Evolutionary conservation across 1,284 basidiomycete genomes (phyloP), one percentile per base, ranked within the genome.

Genomic region (Waitea zeae): DNA sequence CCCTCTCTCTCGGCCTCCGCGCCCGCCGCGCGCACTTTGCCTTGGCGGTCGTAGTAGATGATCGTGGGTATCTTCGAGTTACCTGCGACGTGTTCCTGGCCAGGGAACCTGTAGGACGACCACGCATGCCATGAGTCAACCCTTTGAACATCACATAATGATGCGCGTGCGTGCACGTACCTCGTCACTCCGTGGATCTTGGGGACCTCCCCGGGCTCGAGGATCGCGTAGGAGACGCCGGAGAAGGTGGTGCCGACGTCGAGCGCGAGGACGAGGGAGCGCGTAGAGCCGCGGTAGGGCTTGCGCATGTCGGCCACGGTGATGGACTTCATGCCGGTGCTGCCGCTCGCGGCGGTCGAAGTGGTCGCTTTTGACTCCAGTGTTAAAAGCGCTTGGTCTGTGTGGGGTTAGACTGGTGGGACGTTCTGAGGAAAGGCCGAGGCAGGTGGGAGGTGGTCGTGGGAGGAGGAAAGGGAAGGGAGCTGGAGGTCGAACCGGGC

Each of bases 51-150:
- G 43, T 82, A 82, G 49, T 70, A 80, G 50, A 81, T 62, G 17
- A 78, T 52, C 17, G 79, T 71, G 30, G 80, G 78, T 45, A 83
- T 81, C 57, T 83, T 83, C 38, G 74, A 71, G 50, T 80, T 81
- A 32, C 80, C 79, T n/a, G 71, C 77, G 35, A 78, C 74, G 61
- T 82, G 74, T 53, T 82, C 78, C 52, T 83, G 79, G 14, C 78
- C 78, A 5, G 77, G 78, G 41, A 80, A 82, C 41, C 78, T 80
- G 40, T 24, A 38, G 33, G 35, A 37, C 39, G 42, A 40, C 34
- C 38, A n/a, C 31, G 32, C 28, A 36, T n/a, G n/a, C n/a, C n/a
- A n/a, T n/a, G n/a, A n/a, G n/a, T 31, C 30, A 12, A 26, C 12
- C 12, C 15, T 9, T 20, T 30, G 7, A 20, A 19, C 32, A 35